A percentile compares a stretch with the other conserved stretches of the same genome.
These are phyloP conservation scores for Epicoccum sorghinum DNA, from an alignment of 2,329 filamentous ascomycete species.

Conservation along the genomic window DNA sequence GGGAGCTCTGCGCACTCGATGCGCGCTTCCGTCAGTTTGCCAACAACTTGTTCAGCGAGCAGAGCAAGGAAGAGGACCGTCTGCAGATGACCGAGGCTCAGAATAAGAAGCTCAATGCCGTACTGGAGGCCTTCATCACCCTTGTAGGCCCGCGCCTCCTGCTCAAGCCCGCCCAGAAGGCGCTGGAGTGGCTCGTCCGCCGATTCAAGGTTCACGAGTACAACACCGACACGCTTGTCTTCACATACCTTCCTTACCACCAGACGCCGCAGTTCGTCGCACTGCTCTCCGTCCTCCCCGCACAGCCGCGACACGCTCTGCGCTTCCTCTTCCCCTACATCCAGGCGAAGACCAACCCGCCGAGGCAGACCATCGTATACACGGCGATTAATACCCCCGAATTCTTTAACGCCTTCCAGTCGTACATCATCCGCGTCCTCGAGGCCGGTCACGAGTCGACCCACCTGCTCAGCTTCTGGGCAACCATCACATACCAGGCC, in stretches of 20 bases:
- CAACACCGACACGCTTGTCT: constrained; percentile 77
- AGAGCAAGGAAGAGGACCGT: constrained; percentile 88
- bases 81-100: constrained; percentile 81
- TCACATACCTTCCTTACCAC: constrained; percentile 93
- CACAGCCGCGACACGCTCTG: constrained; percentile 74
- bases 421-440: constrained; percentile 77
- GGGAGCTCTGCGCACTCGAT: constrained; percentile 89
- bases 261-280: constrained; percentile 83
- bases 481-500: constrained; percentile 82
- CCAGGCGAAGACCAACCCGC: constrained; percentile 74
- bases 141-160: constrained; percentile 77
- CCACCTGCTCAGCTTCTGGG: constrained; percentile 87
- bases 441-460: constrained; percentile 75
- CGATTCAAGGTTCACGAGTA: constrained; percentile 93
- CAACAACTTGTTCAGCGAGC: constrained; percentile 85
- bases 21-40: constrained; percentile 75
- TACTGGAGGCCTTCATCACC: constrained; percentile 81
- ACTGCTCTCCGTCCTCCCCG: constrained; percentile 83
- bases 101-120: constrained; percentile 79
- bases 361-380: constrained; percentile 81
- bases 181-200: constrained; percentile 92
- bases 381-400: constrained; percentile 78
- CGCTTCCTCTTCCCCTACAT: constrained; percentile 88
- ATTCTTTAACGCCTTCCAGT: constrained; percentile 78
- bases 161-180: constrained; percentile 85